A percentile compares a stretch with the other conserved stretches of the same genome.
Conservation (phyloP, 2,329 filamentous ascomycete genomes). For the Bisporella sp. region DNA sequence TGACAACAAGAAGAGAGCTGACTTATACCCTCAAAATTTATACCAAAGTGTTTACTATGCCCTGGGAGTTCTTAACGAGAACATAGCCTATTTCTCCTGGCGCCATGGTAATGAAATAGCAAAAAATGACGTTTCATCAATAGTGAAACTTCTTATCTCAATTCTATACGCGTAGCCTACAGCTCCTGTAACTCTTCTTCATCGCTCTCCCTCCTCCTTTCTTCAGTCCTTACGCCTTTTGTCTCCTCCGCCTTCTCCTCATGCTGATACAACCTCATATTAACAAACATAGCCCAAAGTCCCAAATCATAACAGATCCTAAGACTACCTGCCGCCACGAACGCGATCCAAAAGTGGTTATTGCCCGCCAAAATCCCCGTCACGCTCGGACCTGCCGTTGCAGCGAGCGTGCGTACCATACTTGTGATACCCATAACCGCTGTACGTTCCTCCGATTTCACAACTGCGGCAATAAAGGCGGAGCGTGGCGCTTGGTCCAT, state of each 20-base stretch:
- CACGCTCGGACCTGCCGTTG: conserved; percentile 53
- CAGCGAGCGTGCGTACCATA: conserved; percentile 56
- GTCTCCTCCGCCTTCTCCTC: conserved; percentile 10
- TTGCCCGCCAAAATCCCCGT: conserved; percentile 53
- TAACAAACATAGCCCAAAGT: conserved; percentile 41
- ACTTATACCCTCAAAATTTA: no score
- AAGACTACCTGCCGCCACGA: conserved; percentile 52
- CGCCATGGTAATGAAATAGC: no score
- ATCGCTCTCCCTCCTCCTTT: no score
- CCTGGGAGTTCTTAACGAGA: no score
- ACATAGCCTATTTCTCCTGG: no score
- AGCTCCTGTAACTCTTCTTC: no score
- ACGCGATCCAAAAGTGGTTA: conserved; percentile 53
- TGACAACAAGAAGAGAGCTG: no score
- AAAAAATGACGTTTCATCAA: no score
- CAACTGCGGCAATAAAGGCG: conserved; percentile 60
- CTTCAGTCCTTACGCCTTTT: background rate
- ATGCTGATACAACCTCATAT: conserved; percentile 21
- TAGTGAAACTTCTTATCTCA: no score
- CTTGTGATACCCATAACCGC: conserved; percentile 65
- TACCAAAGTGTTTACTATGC: no score
- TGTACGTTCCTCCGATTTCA: conserved; percentile 58
- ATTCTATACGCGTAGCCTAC: no score
- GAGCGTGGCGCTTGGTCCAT: conserved; percentile 67
- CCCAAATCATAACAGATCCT: conserved; percentile 55